Conservation (phyloP, 2,329 filamentous ascomycete species). For the Sporothrix protearum region DNA sequence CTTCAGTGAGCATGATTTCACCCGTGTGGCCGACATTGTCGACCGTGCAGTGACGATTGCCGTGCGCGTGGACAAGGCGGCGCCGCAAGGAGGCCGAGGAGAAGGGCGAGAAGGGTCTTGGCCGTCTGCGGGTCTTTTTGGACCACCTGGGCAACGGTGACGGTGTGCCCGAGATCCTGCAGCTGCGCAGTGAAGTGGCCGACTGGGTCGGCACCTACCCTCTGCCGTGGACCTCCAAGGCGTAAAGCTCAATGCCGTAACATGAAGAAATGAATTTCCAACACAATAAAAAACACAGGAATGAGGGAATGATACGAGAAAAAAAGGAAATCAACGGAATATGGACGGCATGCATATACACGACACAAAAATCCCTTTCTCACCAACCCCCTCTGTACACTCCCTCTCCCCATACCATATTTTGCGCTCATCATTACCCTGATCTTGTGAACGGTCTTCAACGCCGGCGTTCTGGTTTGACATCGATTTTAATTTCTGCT, state of each 20-base stretch:
- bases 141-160: conserved; percentile 66
- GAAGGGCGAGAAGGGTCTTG: conserved; percentile 62
- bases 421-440: not conserved
- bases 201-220: conserved; percentile 74
- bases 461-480: conserved; percentile 20
- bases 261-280: not conserved
- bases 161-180: conserved; percentile 65
- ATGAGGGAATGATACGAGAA: not conserved
- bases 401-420: not conserved
- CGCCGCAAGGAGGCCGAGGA: conserved; percentile 65
- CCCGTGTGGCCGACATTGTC: conserved; percentile 78
- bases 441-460: conserved; percentile 14
- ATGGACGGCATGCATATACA: not conserved
- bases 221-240: conserved; percentile 58
- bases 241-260: conserved; percentile 10
- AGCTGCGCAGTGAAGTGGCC: conserved; percentile 69
- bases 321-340: not conserved
- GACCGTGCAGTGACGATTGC: conserved; percentile 79
- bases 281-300: not conserved
- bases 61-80: conserved; percentile 68
- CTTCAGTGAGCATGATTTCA: conserved; percentile 86
- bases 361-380: not conserved
- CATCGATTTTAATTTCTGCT: not conserved
- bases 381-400: not conserved
- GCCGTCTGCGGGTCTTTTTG: conserved; percentile 63